Evolutionary conservation across 2,329 filamentous ascomycete species (phyloP).

Genomic region (Setomelanomma holmii): DNA sequence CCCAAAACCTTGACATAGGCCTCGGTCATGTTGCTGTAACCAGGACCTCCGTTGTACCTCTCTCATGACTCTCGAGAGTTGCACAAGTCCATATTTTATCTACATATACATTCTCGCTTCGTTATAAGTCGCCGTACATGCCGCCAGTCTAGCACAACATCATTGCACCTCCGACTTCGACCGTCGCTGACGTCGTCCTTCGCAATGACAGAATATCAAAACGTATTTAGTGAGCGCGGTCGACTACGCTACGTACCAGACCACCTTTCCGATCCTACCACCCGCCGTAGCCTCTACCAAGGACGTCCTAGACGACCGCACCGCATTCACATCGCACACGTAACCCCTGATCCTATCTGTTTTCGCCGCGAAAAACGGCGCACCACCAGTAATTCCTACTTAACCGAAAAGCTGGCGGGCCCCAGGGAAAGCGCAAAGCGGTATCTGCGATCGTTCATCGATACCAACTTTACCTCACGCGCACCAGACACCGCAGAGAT

Average conservation of each 20-base stretch:
- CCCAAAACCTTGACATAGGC: slow-evolving; percentile 41
- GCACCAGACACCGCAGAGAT: slow-evolving; percentile 29
- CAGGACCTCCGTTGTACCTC: slow-evolving; percentile 44
- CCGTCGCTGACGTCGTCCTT: slow-evolving; percentile 34
- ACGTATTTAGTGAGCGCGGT: slow-evolving; percentile 48
- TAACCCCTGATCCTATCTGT: slow-evolving; percentile 52
- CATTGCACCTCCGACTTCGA: slow-evolving; percentile 25
- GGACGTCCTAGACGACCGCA: slow-evolving; percentile 61
- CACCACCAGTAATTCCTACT: slow-evolving; percentile 44
- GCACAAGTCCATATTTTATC: slow-evolving; percentile 33
- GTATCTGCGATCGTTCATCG: slow-evolving; percentile 57
- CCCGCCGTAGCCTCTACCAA: slow-evolving; percentile 52
- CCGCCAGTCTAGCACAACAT: slow-evolving; percentile 17
- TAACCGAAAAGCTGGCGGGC: slow-evolving; percentile 58
- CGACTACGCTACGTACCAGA: slow-evolving; percentile 49
- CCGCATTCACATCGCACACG: slow-evolving; percentile 63
- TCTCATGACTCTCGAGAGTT: slow-evolving; percentile 38
- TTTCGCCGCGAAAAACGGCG: slow-evolving; percentile 33
- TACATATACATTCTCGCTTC: slow-evolving; percentile 15
- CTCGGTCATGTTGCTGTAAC: slow-evolving; percentile 41
- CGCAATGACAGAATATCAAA: slow-evolving; percentile 50
- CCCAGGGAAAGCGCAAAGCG: slow-evolving; percentile 58
- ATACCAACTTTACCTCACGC: slow-evolving; percentile 40
- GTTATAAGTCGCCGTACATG: slow-evolving; percentile 28
- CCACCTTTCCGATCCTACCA: slow-evolving; percentile 34